Percentiles rank a stretch among this genome's conserved stretches.
These are phyloP conservation scores for Lactifluus piperatus DNA, from an alignment of 768 basidiomycete species.

Conservation along the genomic window DNA sequence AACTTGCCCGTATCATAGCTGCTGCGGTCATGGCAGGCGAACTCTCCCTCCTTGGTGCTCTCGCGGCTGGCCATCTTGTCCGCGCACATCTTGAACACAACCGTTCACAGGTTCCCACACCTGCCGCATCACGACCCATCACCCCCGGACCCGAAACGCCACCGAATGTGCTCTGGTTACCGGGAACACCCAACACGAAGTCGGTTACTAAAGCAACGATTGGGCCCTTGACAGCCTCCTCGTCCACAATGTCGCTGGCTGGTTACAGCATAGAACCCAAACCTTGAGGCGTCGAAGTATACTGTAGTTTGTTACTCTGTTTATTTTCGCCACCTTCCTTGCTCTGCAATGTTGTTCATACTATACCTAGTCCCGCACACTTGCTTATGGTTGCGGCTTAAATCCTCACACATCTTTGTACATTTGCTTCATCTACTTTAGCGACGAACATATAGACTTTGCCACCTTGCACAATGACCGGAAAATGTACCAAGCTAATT, in stretches of 20 bases:
- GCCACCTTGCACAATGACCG: not conserved
- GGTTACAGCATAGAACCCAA: slow-evolving; percentile 20
- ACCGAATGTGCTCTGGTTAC: slow-evolving; percentile 18
- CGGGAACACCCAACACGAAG: slow-evolving; percentile 12
- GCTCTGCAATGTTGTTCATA: slow-evolving; percentile 6
- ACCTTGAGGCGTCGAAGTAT: not conserved
- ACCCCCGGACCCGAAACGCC: slow-evolving; percentile 41
- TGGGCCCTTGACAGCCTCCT: slow-evolving; percentile 14
- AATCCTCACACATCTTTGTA: not conserved
- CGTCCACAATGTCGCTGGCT: slow-evolving; percentile 16
- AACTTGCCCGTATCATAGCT: slow-evolving; percentile 82
- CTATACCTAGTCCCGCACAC: slow-evolving; percentile 12
- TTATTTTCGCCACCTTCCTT: not conserved
- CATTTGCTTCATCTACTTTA: slow-evolving; percentile 6
- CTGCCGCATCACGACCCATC: slow-evolving; percentile 46
- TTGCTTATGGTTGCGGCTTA: not conserved
- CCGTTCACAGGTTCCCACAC: slow-evolving; percentile 74
- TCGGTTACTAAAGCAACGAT: slow-evolving; percentile 7
- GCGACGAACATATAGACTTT: slow-evolving; percentile 1
- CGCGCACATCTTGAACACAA: slow-evolving; percentile 92
- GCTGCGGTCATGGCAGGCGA: slow-evolving; percentile 98
- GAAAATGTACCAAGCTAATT: not conserved
- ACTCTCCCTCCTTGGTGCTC: slow-evolving; percentile 80
- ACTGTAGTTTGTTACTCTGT: not conserved
- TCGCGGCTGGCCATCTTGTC: slow-evolving; percentile 93